Evolutionary conservation across 352 stramenopile genomes (phyloP).

Genomic region (Globisporangium takayamanum): DNA sequence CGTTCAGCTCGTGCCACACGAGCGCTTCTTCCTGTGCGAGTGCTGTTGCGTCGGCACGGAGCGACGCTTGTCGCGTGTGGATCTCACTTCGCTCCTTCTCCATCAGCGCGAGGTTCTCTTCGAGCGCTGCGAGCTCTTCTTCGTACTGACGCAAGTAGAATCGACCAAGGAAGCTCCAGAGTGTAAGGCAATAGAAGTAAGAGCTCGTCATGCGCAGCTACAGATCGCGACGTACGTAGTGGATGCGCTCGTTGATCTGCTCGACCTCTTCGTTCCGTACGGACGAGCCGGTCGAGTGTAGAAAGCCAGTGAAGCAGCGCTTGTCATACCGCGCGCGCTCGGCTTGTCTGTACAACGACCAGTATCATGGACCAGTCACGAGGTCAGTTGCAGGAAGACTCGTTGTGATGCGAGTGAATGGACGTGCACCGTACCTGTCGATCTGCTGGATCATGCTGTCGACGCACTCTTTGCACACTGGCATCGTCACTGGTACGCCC

Average conservation of each 20-base stretch:
- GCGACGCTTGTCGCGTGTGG: slow-evolving; percentile 32
- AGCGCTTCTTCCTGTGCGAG: slow-evolving; percentile 44
- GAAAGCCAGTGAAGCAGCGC: slow-evolving; percentile 42
- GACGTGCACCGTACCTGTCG: slow-evolving; percentile 30
- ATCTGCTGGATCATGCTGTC: slow-evolving; percentile 70
- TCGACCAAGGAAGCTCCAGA: background rate
- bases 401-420: background rate
- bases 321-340: slow-evolving; percentile 74
- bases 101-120: slow-evolving; percentile 67
- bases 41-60: slow-evolving; percentile 41
- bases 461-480: slow-evolving; percentile 69
- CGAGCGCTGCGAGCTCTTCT: slow-evolving; percentile 44
- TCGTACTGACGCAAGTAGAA: slow-evolving; percentile 40
- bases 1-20: slow-evolving; percentile 57
- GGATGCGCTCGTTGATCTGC: slow-evolving; percentile 65
- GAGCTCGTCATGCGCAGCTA: background rate
- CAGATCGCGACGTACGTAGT: slow-evolving; percentile 40
- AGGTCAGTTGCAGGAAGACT: background rate
- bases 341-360: slow-evolving; percentile 27
- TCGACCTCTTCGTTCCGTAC: slow-evolving; percentile 53
- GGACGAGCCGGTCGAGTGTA: slow-evolving; percentile 46
- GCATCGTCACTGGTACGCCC: slow-evolving; percentile 51
- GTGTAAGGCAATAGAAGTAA: slow-evolving; percentile 1
- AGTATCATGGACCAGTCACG: background rate
- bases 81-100: slow-evolving; percentile 54